Conservation (phyloP, 2,329 filamentous ascomycete genomes). For the Juglanconis oblonga region DNA sequence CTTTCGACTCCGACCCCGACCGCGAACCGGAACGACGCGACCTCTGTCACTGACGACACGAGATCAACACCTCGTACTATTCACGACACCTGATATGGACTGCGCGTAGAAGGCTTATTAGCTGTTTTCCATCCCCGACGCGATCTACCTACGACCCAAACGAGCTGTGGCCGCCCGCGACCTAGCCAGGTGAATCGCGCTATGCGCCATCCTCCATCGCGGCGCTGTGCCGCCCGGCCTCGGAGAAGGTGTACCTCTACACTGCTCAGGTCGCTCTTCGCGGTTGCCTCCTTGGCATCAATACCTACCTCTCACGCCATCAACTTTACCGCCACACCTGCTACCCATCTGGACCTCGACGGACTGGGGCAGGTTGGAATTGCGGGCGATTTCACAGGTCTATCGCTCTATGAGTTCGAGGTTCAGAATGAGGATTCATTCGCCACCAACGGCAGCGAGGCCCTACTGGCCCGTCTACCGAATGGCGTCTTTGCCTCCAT, state of each 20-base stretch:
- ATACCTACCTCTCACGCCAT: slow-evolving; percentile 43
- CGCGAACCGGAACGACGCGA: background rate
- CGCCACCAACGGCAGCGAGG: slow-evolving; percentile 74
- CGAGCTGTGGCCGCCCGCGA: background rate
- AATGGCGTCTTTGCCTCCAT: slow-evolving; percentile 79
- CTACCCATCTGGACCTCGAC: slow-evolving; percentile 73
- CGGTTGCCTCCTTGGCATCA: slow-evolving; percentile 39
- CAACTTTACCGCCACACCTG: slow-evolving; percentile 60
- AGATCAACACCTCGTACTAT: background rate
- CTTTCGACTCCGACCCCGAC: background rate
- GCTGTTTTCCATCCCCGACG: background rate
- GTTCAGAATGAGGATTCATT: slow-evolving; percentile 70
- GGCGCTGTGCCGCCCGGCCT: slow-evolving; percentile 40
- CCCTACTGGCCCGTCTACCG: slow-evolving; percentile 76
- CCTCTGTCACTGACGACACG: background rate
- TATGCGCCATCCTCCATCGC: slow-evolving; percentile 48
- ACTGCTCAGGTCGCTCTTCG: slow-evolving; percentile 17
- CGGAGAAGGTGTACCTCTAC: slow-evolving; percentile 22
- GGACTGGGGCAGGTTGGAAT: slow-evolving; percentile 80
- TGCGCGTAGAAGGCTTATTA: slow-evolving; percentile 6
- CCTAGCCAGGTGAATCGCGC: slow-evolving; percentile 22
- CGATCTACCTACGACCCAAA: background rate
- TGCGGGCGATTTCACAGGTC: slow-evolving; percentile 84
- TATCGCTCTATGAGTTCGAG: slow-evolving; percentile 84
- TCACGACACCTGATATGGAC: slow-evolving; percentile 15